A percentile compares a stretch with the other conserved stretches of the same genome.
phyloP scores from a whole-genome alignment of 2,329 filamentous ascomycete genomes.

The Fusarium goolgardi region DNA sequence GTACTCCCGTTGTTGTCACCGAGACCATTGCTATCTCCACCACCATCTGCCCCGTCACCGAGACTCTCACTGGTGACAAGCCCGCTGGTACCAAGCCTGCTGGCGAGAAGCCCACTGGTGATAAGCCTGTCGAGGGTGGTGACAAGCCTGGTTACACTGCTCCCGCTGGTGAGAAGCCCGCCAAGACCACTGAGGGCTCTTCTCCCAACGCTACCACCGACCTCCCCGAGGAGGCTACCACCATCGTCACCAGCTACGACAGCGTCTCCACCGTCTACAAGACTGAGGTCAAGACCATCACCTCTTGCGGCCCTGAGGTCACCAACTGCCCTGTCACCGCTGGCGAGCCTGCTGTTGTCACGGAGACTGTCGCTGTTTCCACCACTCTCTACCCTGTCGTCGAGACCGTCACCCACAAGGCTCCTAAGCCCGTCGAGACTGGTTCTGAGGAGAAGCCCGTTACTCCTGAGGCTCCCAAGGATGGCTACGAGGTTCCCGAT shows the following conservation, averaged over 20 bases:
- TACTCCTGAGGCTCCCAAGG: slow-evolving; percentile 51
- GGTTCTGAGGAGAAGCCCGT: slow-evolving; percentile 41
- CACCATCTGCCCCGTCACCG: slow-evolving; percentile 71
- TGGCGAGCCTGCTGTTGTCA: slow-evolving; percentile 39
- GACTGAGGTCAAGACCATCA: slow-evolving; percentile 38
- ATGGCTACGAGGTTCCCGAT: slow-evolving; percentile 60
- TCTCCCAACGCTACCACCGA: slow-evolving; percentile 45
- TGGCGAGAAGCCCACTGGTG: slow-evolving; percentile 23
- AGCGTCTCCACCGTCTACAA: slow-evolving; percentile 29
- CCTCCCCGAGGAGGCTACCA: slow-evolving; percentile 30
- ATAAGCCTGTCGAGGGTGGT: slow-evolving; percentile 15
- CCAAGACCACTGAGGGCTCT: slow-evolving; percentile 35
- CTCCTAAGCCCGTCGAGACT: slow-evolving; percentile 37
- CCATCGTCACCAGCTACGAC: slow-evolving; percentile 36
- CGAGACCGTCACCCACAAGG: slow-evolving; percentile 39
- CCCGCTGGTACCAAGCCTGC: slow-evolving; percentile 23
- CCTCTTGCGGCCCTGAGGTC: slow-evolving; percentile 49
- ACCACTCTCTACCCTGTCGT: slow-evolving; percentile 45
- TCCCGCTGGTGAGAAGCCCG: slow-evolving; percentile 23
- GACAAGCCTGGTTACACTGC: slow-evolving; percentile 26
- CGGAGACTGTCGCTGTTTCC: slow-evolving; percentile 42
- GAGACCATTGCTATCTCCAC: slow-evolving; percentile 68
- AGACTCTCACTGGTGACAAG: slow-evolving; percentile 53
- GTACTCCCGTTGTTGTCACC: slow-evolving; percentile 61
- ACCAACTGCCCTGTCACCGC: slow-evolving; percentile 61